Conservation (phyloP, 192 early-diverging fungal species). For the Spizellomyces punctatus region DNA sequence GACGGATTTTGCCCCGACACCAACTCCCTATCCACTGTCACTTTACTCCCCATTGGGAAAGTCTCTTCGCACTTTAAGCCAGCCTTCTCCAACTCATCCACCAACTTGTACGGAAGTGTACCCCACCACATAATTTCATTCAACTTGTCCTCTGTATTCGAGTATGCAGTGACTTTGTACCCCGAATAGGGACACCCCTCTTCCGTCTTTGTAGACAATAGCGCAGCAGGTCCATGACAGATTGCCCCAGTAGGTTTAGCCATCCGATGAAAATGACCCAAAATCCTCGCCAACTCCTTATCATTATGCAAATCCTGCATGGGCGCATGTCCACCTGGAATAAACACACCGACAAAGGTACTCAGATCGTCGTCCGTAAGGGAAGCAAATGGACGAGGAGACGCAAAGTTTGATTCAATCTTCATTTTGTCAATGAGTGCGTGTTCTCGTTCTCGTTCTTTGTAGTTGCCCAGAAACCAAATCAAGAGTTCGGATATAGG, state of each 20-base stretch:
- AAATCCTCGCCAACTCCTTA: constrained; percentile 19
- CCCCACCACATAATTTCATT: constrained; percentile 21
- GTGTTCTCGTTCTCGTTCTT: constrained; percentile 12
- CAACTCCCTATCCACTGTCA: constrained; percentile 18
- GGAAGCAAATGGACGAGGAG: not conserved
- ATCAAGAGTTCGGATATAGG: constrained; percentile 14
- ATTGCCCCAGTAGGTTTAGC: constrained; percentile 17
- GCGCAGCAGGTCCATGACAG: constrained; percentile 27
- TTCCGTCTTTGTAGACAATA: constrained; percentile 10
- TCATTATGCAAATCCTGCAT: constrained; percentile 18
- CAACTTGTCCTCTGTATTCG: constrained; percentile 18
- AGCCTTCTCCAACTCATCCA: constrained; percentile 10
- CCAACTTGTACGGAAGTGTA: constrained; percentile 13
- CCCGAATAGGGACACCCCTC: constrained; percentile 10
- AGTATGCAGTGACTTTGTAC: constrained; percentile 15
- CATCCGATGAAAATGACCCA: constrained; percentile 17
- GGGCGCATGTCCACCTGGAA: constrained; percentile 30
- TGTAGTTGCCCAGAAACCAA: constrained; percentile 17
- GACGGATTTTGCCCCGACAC: constrained; percentile 20
- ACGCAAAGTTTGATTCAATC: not conserved
- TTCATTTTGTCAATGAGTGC: constrained; percentile 11
- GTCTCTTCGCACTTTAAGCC: constrained; percentile 1
- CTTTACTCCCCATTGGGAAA: constrained; percentile 12
- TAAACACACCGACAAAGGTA: constrained; percentile 17
- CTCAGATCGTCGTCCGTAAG: constrained; percentile 15